A percentile compares a stretch with the other conserved stretches of the same genome.
phyloP scores from a whole-genome alignment of 768 basidiomycete species.

The Podaxis mareebaensis region DNA sequence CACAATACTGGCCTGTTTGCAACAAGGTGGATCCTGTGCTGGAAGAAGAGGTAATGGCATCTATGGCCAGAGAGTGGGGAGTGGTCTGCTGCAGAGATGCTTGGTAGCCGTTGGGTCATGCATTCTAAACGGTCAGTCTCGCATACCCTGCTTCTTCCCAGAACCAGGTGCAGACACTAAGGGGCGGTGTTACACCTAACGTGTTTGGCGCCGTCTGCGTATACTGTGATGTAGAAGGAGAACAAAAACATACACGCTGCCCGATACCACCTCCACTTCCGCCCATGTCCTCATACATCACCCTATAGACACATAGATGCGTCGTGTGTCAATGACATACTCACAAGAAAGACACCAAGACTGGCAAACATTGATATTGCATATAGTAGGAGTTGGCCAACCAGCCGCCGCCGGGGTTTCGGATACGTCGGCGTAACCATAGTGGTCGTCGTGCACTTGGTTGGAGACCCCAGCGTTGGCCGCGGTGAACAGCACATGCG shows the following conservation, averaged over 20 bases:
- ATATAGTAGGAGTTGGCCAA: constrained; percentile 70
- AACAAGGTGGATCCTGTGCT: constrained; percentile 74
- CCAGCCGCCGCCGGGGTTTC: constrained; percentile 49
- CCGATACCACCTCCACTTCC: constrained; percentile 21
- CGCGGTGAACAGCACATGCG: not conserved
- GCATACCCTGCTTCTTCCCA: not conserved
- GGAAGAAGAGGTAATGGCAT: constrained; percentile 71
- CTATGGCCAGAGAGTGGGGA: constrained; percentile 68
- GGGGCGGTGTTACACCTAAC: constrained; percentile 33
- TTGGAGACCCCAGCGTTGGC: not conserved
- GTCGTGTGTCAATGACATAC: constrained; percentile 35
- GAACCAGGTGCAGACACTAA: not conserved
- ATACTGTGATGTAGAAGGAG: constrained; percentile 27
- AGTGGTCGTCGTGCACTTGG: not conserved
- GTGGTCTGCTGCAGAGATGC: constrained; percentile 62
- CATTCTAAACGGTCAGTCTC: constrained; percentile 11
- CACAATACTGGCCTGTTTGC: constrained; percentile 60
- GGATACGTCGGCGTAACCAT: constrained; percentile 29
- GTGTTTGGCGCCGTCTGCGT: constrained; percentile 76
- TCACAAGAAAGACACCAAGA: constrained; percentile 73
- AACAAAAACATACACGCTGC: not conserved
- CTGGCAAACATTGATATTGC: constrained; percentile 75
- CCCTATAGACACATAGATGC: constrained; percentile 18
- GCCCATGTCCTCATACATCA: not conserved
- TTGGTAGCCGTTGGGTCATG: constrained; percentile 78